These are phyloP conservation scores for Pleurotus platypus DNA, from an alignment of 768 basidiomycete species.

Conservation along the genomic window DNA sequence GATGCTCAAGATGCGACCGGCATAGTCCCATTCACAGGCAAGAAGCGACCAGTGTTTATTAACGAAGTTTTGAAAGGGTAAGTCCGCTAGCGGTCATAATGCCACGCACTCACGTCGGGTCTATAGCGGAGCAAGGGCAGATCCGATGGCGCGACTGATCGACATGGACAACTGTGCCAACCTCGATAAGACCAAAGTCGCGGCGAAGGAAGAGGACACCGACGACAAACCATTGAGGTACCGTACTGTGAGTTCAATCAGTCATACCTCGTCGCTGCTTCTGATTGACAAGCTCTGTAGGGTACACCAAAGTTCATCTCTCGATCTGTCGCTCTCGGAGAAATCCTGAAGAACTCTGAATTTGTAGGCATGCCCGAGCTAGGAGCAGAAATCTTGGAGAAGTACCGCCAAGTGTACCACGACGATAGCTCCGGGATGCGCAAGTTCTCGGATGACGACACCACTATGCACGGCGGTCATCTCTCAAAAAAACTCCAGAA, in stretches of 20 bases:
- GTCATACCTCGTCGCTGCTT: too few relatives aligned
- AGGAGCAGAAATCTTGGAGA: background rate
- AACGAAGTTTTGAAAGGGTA: background rate
- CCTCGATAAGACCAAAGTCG: too few relatives aligned
- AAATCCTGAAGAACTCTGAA: too few relatives aligned
- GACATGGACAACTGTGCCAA: too few relatives aligned
- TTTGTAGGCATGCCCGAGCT: background rate
- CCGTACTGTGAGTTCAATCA: background rate
- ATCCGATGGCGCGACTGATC: too few relatives aligned
- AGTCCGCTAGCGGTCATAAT: background rate
- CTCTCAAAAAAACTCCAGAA: too few relatives aligned
- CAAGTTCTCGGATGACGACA: too few relatives aligned
- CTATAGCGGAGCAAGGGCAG: too few relatives aligned
- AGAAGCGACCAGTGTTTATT: background rate
- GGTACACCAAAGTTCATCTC: slow-evolving; percentile 3
- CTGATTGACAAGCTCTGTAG: background rate
- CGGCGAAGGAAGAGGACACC: background rate
- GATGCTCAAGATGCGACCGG: background rate
- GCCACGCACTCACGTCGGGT: background rate
- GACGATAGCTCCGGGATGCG: too few relatives aligned
- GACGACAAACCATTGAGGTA: background rate
- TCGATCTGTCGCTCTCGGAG: slow-evolving; percentile 6
- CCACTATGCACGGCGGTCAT: background rate
- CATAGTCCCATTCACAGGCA: background rate
- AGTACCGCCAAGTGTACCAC: background rate